A percentile compares a stretch with the other conserved stretches of the same genome.
Evolutionary conservation across 2,329 filamentous ascomycete species (phyloP).

Genomic region (Helicocarpus griseus): DNA sequence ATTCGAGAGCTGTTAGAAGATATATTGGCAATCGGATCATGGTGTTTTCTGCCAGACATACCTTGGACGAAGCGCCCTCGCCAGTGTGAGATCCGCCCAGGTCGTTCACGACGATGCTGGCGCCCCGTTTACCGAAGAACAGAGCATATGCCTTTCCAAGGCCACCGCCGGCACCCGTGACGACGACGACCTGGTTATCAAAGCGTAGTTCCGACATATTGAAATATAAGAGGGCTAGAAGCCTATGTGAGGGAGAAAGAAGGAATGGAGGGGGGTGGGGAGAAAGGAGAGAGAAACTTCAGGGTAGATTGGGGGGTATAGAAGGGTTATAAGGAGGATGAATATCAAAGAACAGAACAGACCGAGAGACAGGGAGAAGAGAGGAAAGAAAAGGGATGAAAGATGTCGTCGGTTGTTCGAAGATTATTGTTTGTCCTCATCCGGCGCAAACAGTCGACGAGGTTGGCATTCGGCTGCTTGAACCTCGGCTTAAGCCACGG

Average conservation of each 20-base stretch:
- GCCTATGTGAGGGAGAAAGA: conserved; percentile 2
- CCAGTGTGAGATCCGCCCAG: conserved; percentile 88
- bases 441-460: neutral
- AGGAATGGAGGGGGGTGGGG: conserved; percentile 12
- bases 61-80: conserved; percentile 78
- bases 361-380: neutral
- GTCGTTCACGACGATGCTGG: conserved; percentile 94
- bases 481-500: neutral
- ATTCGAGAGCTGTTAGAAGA: neutral
- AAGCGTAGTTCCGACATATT: conserved; percentile 66
- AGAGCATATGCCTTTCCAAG: conserved; percentile 72
- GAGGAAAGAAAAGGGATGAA: neutral
- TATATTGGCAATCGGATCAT: conserved; percentile 41
- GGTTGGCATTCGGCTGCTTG: neutral
- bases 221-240: conserved; percentile 7
- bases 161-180: conserved; percentile 77
- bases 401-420: neutral
- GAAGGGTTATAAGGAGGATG: neutral
- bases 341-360: neutral
- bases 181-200: conserved; percentile 80
- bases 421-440: neutral
- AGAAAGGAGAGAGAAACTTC: neutral
- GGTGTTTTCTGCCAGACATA: conserved; percentile 32
- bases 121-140: conserved; percentile 87
- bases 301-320: conserved; percentile 2